phyloP scores from a whole-genome alignment of 2,329 filamentous ascomycete species.

The Phialophora verrucosa region DNA sequence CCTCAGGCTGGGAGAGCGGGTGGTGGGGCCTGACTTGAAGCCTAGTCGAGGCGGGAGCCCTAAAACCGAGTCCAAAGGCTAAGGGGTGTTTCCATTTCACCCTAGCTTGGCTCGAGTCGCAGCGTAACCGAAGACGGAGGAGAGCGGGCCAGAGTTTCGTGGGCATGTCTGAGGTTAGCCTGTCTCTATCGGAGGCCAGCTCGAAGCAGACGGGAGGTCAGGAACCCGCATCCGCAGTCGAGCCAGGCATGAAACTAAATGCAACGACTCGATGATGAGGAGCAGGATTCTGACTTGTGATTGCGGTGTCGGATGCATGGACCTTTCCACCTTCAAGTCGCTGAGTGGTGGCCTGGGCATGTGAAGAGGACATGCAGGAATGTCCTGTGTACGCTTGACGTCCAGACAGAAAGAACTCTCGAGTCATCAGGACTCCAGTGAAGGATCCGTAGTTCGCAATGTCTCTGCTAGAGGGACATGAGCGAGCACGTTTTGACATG shows the following conservation, averaged over 20 bases:
- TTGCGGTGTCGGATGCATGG: slow-evolving; percentile 6
- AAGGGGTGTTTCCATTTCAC: slow-evolving; percentile 16
- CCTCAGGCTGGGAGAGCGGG: slow-evolving; percentile 22
- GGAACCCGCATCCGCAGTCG: slow-evolving; percentile 14
- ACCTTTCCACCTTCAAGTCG: slow-evolving; percentile 11
- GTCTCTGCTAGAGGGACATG: background rate
- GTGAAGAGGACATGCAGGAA: background rate
- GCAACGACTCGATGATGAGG: slow-evolving; percentile 10
- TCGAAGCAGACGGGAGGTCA: slow-evolving; percentile 10
- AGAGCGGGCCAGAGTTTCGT: slow-evolving; percentile 6
- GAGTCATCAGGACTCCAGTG: background rate
- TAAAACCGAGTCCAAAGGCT: slow-evolving; percentile 14
- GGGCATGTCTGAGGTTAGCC: slow-evolving; percentile 9
- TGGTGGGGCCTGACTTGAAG: slow-evolving; percentile 31
- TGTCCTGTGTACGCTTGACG: background rate
- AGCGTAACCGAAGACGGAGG: slow-evolving; percentile 13
- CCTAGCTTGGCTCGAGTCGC: slow-evolving; percentile 16
- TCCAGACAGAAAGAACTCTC: background rate
- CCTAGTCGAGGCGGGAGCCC: slow-evolving; percentile 17
- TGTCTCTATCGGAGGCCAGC: slow-evolving; percentile 3
- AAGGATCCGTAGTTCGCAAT: background rate
- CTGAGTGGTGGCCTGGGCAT: background rate
- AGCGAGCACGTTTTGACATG: background rate
- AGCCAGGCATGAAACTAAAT: slow-evolving; percentile 15
- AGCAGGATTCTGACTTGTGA: slow-evolving; percentile 18